Evolutionary conservation across 139 green algal species (phyloP).

Genomic region (Desmodesmus armatus): DNA sequence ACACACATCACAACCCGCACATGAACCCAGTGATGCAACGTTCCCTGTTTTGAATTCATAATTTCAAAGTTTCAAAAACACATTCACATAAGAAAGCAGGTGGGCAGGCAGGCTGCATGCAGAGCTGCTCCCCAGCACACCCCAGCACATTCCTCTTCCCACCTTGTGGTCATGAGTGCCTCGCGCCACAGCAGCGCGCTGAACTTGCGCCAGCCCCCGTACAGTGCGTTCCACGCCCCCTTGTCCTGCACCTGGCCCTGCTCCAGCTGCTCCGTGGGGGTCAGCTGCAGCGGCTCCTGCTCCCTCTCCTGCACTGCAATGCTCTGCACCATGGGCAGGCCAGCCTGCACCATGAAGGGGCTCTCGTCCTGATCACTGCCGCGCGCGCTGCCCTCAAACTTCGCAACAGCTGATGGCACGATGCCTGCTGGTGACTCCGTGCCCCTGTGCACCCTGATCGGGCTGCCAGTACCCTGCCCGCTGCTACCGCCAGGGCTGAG

Average conservation of each 20-base stretch:
- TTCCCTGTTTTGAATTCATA: too few relatives aligned
- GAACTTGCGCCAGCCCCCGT: conserved; percentile 26
- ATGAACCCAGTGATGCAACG: background rate
- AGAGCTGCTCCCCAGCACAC: too few relatives aligned
- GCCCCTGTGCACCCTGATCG: too few relatives aligned
- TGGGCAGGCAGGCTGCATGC: too few relatives aligned
- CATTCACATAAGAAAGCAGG: too few relatives aligned
- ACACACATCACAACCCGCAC: too few relatives aligned
- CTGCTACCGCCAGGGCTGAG: background rate
- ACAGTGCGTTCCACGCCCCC: background rate
- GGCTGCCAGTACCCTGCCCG: background rate
- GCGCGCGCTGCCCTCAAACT: background rate
- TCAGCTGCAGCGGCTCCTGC: background rate
- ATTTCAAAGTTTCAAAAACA: too few relatives aligned
- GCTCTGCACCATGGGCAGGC: background rate
- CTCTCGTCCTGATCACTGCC: too few relatives aligned
- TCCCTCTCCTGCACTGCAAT: background rate
- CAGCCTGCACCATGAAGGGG: too few relatives aligned
- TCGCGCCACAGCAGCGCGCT: conserved; percentile 46
- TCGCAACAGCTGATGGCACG: background rate
- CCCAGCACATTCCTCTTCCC: too few relatives aligned
- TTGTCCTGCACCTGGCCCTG: background rate
- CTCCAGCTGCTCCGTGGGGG: background rate
- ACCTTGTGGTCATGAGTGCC: conserved; percentile 46
- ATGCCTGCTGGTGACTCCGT: background rate